Conservation (phyloP, 169 alveolate species). For the Theileria luwenshuni region DNA sequence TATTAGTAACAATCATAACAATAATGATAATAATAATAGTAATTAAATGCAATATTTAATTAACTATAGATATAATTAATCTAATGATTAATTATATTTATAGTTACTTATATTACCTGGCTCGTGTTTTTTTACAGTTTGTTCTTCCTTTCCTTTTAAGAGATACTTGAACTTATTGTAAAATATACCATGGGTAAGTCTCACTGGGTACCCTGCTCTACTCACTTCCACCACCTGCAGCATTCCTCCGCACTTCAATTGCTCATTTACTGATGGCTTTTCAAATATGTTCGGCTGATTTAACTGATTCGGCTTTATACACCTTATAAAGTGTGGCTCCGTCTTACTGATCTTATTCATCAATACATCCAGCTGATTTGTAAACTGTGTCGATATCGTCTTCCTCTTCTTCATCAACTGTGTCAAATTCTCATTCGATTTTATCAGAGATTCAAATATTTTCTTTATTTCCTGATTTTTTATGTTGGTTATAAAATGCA, state of each 20-base stretch:
- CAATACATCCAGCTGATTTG: conserved; percentile 87
- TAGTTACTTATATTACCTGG: too few relatives aligned
- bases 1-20: too few relatives aligned
- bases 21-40: too few relatives aligned
- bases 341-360: conserved; percentile 86
- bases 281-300: conserved; percentile 88
- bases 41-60: too few relatives aligned
- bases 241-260: conserved; percentile 90
- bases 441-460: conserved; percentile 51
- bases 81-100: too few relatives aligned
- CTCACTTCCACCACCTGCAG: conserved; percentile 91
- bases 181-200: conserved; percentile 87
- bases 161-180: conserved; percentile 81
- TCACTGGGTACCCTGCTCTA: conserved; percentile 93
- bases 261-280: conserved; percentile 87
- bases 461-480: conserved; percentile 57
- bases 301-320: conserved; percentile 91
- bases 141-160: conserved; percentile 47
- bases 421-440: conserved; percentile 31
- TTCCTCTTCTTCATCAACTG: conserved; percentile 54
- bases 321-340: conserved; percentile 92
- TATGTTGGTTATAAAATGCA: conserved; percentile 62
- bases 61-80: too few relatives aligned
- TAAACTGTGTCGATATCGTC: conserved; percentile 90
- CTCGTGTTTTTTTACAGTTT: background rate